Evolutionary conservation across 2,329 filamentous ascomycete genomes (phyloP).

Genomic region (Fusarium verticillioides): DNA sequence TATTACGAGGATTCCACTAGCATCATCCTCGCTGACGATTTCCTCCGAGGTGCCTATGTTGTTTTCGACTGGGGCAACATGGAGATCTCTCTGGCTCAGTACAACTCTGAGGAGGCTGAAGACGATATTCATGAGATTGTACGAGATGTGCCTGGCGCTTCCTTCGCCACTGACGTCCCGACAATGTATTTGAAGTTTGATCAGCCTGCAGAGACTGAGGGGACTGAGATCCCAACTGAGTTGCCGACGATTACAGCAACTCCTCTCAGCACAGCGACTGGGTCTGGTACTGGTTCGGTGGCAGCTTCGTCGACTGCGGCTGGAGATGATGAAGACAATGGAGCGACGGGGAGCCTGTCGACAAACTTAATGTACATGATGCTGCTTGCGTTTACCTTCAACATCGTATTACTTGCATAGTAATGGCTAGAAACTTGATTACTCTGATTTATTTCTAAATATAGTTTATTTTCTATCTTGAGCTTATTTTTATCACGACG

Average conservation of each 20-base stretch:
- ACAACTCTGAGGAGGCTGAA: background rate
- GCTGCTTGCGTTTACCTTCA: too few relatives aligned
- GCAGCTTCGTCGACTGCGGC: background rate
- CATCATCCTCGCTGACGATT: background rate
- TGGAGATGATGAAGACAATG: background rate
- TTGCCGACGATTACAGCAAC: background rate
- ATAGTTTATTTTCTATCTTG: background rate
- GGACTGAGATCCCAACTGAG: background rate
- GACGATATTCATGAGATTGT: background rate
- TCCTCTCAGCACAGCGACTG: background rate
- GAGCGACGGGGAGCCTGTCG: background rate
- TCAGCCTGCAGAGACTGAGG: background rate
- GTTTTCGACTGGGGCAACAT: background rate
- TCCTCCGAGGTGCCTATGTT: background rate
- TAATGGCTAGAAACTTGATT: accelerated
- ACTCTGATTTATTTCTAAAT: background rate
- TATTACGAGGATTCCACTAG: background rate
- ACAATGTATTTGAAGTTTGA: background rate
- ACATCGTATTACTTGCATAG: background rate
- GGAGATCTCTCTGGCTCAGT: background rate
- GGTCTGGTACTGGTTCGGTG: background rate
- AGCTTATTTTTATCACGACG: accelerated
- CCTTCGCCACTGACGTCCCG: background rate
- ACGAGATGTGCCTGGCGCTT: background rate
- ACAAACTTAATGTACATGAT: background rate